Percentiles rank a stretch among this genome's conserved stretches.
Evolutionary conservation across 2,329 filamentous ascomycete genomes (phyloP).

Genomic region (Talaromyces marneffei): DNA sequence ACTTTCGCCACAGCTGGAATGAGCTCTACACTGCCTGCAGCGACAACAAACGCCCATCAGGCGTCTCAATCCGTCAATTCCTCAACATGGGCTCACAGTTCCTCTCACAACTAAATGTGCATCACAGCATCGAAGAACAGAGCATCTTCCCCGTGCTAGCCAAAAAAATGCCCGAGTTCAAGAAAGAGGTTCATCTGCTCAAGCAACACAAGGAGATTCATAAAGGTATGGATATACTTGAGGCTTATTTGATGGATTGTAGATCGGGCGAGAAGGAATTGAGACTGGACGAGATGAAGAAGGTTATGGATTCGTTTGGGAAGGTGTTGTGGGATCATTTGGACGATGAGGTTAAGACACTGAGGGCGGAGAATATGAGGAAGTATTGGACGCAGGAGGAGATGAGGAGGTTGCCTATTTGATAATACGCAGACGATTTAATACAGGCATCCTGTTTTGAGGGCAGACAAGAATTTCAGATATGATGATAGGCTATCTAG

Average conservation of each 20-base stretch:
- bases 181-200: slow-evolving; percentile 58
- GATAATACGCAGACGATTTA: neutral
- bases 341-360: slow-evolving; percentile 72
- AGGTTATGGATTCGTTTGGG: slow-evolving; percentile 71
- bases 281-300: slow-evolving; percentile 55
- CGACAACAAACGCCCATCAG: slow-evolving; percentile 52
- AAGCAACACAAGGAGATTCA: slow-evolving; percentile 76
- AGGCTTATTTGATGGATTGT: slow-evolving; percentile 60
- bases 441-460: too few species aligned
- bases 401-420: slow-evolving; percentile 59
- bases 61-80: slow-evolving; percentile 64
- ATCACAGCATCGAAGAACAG: slow-evolving; percentile 78
- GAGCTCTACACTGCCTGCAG: slow-evolving; percentile 62
- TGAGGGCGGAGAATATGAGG: slow-evolving; percentile 83
- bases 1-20: slow-evolving; percentile 71
- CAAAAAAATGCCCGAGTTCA: slow-evolving; percentile 72
- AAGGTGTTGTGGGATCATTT: slow-evolving; percentile 74
- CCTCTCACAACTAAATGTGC: slow-evolving; percentile 61
- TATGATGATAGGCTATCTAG: too few species aligned
- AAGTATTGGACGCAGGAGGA: slow-evolving; percentile 73
- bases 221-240: slow-evolving; percentile 61
- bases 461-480: too few species aligned
- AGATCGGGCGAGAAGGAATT: slow-evolving; percentile 57
- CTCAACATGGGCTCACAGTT: slow-evolving; percentile 64
- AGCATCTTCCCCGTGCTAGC: slow-evolving; percentile 76